Conservation (phyloP, 1,139 yeast species). For the Scheffersomyces illinoinensis region DNA sequence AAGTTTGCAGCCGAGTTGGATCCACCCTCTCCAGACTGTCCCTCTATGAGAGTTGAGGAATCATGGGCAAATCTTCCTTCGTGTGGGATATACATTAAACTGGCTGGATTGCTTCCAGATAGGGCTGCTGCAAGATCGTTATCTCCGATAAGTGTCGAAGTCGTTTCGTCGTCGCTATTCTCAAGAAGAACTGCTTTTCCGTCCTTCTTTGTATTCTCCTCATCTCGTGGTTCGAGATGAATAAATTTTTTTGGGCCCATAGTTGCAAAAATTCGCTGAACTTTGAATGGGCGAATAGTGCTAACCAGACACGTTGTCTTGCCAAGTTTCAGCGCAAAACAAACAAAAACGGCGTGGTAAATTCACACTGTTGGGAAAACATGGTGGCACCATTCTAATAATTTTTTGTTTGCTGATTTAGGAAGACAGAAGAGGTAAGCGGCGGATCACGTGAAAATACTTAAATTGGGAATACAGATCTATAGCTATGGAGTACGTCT, state of each 20-base stretch:
- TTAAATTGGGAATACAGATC: neutral
- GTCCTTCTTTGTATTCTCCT: neutral
- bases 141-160: constrained; percentile 13
- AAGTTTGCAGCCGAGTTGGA: constrained; percentile 8
- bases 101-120: constrained; percentile 19
- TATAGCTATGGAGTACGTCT: neutral
- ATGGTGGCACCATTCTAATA: neutral
- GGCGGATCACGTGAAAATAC: neutral
- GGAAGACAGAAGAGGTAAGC: neutral
- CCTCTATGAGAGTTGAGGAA: constrained; percentile 29
- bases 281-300: neutral
- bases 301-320: neutral
- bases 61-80: constrained; percentile 28
- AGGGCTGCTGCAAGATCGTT: constrained; percentile 1
- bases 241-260: constrained; percentile 12
- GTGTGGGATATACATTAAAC: constrained; percentile 34
- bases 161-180: constrained; percentile 14
- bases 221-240: constrained; percentile 6
- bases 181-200: constrained; percentile 7
- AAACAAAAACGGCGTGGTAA: neutral
- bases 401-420: neutral
- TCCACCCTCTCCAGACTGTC: constrained; percentile 18
- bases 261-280: neutral
- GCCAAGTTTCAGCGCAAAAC: neutral
- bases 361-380: neutral